A percentile compares a stretch with the other conserved stretches of the same genome.
Evolutionary conservation across 2,329 filamentous ascomycete genomes (phyloP).

Genomic region (Calonectria honghensis): DNA sequence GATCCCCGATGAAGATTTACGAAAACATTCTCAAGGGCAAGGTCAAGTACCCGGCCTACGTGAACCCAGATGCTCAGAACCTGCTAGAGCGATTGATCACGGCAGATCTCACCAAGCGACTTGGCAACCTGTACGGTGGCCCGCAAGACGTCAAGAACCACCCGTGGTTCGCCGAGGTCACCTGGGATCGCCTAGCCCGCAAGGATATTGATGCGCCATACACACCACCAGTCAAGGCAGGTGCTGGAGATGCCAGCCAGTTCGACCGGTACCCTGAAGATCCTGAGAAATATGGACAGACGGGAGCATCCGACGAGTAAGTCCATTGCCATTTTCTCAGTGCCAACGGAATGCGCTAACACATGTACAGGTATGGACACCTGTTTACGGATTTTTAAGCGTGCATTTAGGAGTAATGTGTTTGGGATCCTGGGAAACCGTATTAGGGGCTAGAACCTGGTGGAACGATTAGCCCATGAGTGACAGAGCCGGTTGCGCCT

Average conservation of each 20-base stretch:
- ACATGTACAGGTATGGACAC: slow-evolving; percentile 77
- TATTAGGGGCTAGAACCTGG: slow-evolving; percentile 37
- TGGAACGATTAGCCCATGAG: slow-evolving; percentile 25
- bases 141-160: slow-evolving; percentile 96
- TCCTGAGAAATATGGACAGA: slow-evolving; percentile 90
- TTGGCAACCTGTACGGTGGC: slow-evolving; percentile 95
- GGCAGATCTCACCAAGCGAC: slow-evolving; percentile 92
- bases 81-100: slow-evolving; percentile 95
- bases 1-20: slow-evolving; percentile 99
- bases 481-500: slow-evolving; percentile 15
- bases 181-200: slow-evolving; percentile 93
- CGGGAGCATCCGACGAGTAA: slow-evolving; percentile 86
- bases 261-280: slow-evolving; percentile 99
- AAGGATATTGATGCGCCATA: slow-evolving; percentile 99
- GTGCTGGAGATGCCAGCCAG: slow-evolving; percentile 95
- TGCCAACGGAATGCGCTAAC: slow-evolving; percentile 42
- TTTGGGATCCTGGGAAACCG: slow-evolving; percentile 47
- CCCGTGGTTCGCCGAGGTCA: slow-evolving; percentile 97
- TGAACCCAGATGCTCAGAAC: slow-evolving; percentile 95
- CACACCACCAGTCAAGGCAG: slow-evolving; percentile 94
- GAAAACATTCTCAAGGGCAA: slow-evolving; percentile 98
- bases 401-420: slow-evolving; percentile 41
- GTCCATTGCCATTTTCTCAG: slow-evolving; percentile 64
- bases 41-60: slow-evolving; percentile 97
- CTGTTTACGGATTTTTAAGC: slow-evolving; percentile 84